Evolutionary conservation across 176 grass and related monocot species (phyloP).

Genomic region (Canna indica): DNA sequence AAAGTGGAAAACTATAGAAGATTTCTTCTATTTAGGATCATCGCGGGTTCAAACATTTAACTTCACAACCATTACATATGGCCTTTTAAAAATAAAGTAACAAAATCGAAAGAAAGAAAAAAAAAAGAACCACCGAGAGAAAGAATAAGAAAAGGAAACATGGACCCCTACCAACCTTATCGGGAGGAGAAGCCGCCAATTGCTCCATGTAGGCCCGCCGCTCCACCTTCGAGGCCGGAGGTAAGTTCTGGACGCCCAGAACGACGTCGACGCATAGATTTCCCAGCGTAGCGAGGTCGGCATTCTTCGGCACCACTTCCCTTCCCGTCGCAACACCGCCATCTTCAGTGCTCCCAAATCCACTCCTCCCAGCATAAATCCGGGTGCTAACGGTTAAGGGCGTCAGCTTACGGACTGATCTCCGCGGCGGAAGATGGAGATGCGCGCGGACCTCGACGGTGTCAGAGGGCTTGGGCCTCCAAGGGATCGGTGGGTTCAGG

Average conservation of each 20-base stretch:
- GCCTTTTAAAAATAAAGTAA: not conserved
- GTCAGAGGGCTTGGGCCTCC: not conserved
- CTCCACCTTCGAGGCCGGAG: slow-evolving; percentile 38
- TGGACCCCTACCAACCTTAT: slow-evolving; percentile 43
- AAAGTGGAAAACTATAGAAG: not conserved
- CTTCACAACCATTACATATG: no score
- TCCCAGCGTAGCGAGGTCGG: slow-evolving; percentile 76
- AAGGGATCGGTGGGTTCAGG: slow-evolving; percentile 34
- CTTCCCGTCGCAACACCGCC: not conserved
- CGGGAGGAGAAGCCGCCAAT: slow-evolving; percentile 58
- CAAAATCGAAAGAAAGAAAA: not conserved
- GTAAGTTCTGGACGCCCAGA: slow-evolving; percentile 64
- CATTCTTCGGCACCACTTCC: slow-evolving; percentile 17
- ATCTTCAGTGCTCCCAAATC: slow-evolving; percentile 19
- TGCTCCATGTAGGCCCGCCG: slow-evolving; percentile 74
- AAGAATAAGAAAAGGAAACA: no score
- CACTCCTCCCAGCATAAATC: slow-evolving; percentile 7
- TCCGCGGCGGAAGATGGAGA: slow-evolving; percentile 2
- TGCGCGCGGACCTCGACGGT: slow-evolving; percentile 21
- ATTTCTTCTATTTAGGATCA: no score
- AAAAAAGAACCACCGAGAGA: not conserved
- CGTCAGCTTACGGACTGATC: not conserved
- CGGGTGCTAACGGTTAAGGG: slow-evolving; percentile 12
- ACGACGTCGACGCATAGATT: slow-evolving; percentile 93
- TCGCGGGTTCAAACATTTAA: no score